A percentile compares a stretch with the other conserved stretches of the same genome.
Conservation (phyloP, 2,329 filamentous ascomycete genomes). For the Colletotrichum lupini region DNA sequence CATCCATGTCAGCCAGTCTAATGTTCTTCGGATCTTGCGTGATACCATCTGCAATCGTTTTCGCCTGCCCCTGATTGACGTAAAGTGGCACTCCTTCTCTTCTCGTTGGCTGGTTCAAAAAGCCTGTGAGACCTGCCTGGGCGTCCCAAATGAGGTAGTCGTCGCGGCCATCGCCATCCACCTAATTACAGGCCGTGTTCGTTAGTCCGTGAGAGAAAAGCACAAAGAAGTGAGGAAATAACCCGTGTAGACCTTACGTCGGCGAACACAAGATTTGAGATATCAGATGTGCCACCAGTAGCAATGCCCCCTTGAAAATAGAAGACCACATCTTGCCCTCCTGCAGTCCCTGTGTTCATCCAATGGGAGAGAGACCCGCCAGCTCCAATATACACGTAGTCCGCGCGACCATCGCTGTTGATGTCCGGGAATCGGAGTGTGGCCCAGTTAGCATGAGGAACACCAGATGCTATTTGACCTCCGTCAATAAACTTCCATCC, state of each 20-base stretch:
- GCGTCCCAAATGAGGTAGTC: constrained; percentile 37
- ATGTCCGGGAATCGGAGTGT: constrained; percentile 41
- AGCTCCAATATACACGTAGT: constrained; percentile 40
- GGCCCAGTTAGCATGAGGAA: constrained; percentile 39
- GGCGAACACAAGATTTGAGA: constrained; percentile 36
- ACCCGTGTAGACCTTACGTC: constrained; percentile 8
- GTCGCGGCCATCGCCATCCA: constrained; percentile 13
- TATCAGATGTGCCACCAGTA: constrained; percentile 28
- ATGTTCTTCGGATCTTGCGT: constrained; percentile 11
- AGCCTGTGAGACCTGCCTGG: constrained; percentile 34
- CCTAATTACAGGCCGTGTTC: constrained; percentile 22
- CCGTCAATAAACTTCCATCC: constrained; percentile 39
- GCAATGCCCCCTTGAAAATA: constrained; percentile 32
- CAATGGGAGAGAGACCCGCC: constrained; percentile 37
- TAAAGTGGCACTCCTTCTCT: constrained; percentile 35
- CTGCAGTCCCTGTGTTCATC: constrained; percentile 37
- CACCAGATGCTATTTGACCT: constrained; percentile 39
- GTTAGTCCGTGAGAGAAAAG: constrained; percentile 6
- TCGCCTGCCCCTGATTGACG: constrained; percentile 33
- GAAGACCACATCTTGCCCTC: constrained; percentile 34
- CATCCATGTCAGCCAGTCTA: constrained; percentile 38
- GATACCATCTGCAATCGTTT: constrained; percentile 28
- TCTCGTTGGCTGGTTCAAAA: constrained; percentile 33
- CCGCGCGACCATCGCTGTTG: constrained; percentile 41
- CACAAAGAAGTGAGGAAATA: too few species aligned